phyloP scores from a whole-genome alignment of 2,329 filamentous ascomycete species.

The Aspergillus luchuensis region DNA sequence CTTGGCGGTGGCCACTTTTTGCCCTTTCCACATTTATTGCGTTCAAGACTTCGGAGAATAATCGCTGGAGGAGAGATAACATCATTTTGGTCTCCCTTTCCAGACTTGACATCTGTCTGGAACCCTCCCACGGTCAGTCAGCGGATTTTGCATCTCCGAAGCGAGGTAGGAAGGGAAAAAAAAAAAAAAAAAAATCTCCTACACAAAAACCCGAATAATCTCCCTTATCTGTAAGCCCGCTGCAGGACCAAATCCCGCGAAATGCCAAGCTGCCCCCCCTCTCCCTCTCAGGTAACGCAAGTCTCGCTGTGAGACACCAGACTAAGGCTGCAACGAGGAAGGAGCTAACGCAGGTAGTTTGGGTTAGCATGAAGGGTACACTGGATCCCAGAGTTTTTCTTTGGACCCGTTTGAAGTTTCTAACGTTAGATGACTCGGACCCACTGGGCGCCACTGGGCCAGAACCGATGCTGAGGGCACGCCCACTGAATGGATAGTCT shows the following conservation, averaged over 20 bases:
- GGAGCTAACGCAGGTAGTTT: conserved; percentile 2
- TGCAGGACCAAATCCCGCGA: background rate
- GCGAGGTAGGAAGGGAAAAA: background rate
- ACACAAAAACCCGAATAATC: no score
- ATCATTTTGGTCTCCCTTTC: background rate
- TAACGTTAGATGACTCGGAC: conserved; percentile 1
- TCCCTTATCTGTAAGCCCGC: background rate
- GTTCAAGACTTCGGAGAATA: no score
- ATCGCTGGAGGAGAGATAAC: no score
- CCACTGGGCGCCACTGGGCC: background rate
- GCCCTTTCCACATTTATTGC: background rate
- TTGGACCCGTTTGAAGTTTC: conserved; percentile 3
- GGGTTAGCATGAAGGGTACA: background rate
- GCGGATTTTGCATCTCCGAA: background rate
- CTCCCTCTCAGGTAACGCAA: background rate
- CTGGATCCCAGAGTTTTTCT: conserved; percentile 3
- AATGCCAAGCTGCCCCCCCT: background rate
- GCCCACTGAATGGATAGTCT: background rate
- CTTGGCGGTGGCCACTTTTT: conserved; percentile 21
- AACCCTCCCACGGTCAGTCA: background rate
- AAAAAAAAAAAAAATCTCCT: background rate
- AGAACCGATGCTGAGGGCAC: conserved; percentile 1
- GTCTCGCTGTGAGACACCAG: background rate
- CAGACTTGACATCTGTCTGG: background rate
- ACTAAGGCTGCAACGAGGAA: conserved; percentile 1